A percentile compares a stretch with the other conserved stretches of the same genome.
Evolutionary conservation across 176 grass and related monocot species (phyloP).

Genomic region (Pharus latifolius): DNA sequence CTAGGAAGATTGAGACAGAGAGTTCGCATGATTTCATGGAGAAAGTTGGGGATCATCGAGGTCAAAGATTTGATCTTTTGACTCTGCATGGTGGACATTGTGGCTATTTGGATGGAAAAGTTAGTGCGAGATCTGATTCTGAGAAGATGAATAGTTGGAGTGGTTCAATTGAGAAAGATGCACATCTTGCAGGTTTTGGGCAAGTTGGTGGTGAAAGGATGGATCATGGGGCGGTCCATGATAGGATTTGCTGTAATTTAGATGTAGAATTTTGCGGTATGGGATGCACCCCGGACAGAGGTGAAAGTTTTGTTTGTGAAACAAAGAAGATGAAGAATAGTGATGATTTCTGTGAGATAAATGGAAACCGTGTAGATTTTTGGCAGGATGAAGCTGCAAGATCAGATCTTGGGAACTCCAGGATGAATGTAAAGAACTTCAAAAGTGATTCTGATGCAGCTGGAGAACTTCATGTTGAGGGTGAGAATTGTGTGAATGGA

Average conservation of each 20-base stretch:
- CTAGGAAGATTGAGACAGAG: background rate
- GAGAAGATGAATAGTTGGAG: background rate
- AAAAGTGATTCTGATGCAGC: too few relatives aligned
- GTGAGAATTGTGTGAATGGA: too few relatives aligned
- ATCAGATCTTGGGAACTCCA: background rate
- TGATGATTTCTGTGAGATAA: background rate
- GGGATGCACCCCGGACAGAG: background rate
- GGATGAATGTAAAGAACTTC: too few relatives aligned
- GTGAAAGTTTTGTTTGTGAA: background rate
- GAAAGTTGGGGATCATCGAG: background rate
- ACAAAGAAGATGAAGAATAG: background rate
- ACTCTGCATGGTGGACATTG: background rate
- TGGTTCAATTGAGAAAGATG: background rate
- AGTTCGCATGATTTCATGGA: too few relatives aligned
- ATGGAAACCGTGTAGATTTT: background rate
- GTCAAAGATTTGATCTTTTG: background rate
- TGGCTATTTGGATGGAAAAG: background rate
- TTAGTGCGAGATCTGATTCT: background rate
- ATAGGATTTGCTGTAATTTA: background rate
- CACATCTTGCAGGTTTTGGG: background rate
- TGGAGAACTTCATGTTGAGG: too few relatives aligned
- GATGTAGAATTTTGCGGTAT: background rate
- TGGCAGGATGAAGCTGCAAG: background rate
- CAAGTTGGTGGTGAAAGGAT: background rate
- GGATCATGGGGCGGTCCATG: background rate